Evolutionary conservation across 2,329 filamentous ascomycete genomes (phyloP), one percentile per base, ranked within the genome.

Genomic region (Reticulascus tulasneorum): DNA sequence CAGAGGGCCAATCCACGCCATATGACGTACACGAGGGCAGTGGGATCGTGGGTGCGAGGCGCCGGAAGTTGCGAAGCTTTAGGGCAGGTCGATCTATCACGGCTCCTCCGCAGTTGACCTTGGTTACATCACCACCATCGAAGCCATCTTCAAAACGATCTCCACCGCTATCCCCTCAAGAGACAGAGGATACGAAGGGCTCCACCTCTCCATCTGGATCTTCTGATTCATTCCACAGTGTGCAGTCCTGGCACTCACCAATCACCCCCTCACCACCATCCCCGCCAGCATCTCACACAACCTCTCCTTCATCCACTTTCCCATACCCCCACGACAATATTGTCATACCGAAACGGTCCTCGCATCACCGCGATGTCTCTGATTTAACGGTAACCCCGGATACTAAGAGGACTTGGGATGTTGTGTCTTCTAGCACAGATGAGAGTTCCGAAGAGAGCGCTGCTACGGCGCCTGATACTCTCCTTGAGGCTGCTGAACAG

Each of bases 171-270:
- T n/a, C n/a, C n/a, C n/a, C n/a, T n/a, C 37, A 40, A 27, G 26
- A 36, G 29, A 32, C 46, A 37, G 32, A 48, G 33, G 28, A 43
- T 27, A 34, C 49, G 20, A 40, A 53, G 29, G 53, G 53, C 22
- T 49, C 54, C 9, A 49, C 55, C n/a, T 74, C 73, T 9, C 66
- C 71, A 5, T 62, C 64, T 20, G 63, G 53, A 23, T 67, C 67
- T 11, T 55, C 66, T 12, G 73, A 75, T 34, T 77, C 75, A 1
- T 77, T 79, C 43, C 71, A 75, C 48, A 75, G 67, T 37, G 60
- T 67, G 6, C 62, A 73, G 40, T 73, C 73, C 8, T 75, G 71
- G 71, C 63, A 70, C 43, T 69, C 71, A 16, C 60, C 65, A 9
- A 52, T 62, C 23, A 59, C 60, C 6, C 58, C 66, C 18, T 54